These are phyloP conservation scores for Penicillium lividum DNA, from an alignment of 495 filamentous ascomycete species.

Conservation along the genomic window DNA sequence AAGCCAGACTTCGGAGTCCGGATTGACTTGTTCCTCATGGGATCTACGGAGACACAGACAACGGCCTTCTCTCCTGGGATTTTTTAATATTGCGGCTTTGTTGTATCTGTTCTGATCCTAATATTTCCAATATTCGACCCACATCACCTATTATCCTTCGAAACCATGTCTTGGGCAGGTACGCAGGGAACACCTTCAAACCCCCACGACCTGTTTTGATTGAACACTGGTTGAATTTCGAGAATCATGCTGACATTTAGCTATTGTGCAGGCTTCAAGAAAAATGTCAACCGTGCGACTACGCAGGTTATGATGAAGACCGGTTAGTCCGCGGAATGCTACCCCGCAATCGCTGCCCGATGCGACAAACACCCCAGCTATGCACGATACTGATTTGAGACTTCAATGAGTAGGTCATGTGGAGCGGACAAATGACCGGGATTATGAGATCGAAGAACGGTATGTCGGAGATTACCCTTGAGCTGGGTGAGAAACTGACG, in stretches of 20 bases:
- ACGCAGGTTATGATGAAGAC: conserved; percentile 99
- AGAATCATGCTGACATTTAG: conserved; percentile 1
- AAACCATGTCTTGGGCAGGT: conserved; percentile 67
- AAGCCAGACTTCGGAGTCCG: background rate
- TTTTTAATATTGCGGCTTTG: background rate
- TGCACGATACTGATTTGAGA: background rate
- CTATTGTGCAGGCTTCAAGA: conserved; percentile 79
- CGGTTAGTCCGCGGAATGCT: conserved; percentile 49
- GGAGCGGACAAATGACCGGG: conserved; percentile 95
- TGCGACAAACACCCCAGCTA: conserved; percentile 1
- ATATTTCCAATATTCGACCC: background rate
- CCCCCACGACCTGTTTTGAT: background rate
- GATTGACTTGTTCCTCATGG: background rate
- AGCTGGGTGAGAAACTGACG: background rate
- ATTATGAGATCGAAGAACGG: conserved; percentile 98
- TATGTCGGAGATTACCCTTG: conserved; percentile 34
- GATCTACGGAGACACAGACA: background rate
- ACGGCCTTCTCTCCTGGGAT: background rate
- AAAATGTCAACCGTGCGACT: conserved; percentile 96
- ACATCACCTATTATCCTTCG: background rate
- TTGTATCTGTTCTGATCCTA: too few species aligned
- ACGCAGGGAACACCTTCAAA: conserved; percentile 13
- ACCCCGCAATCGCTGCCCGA: conserved; percentile 18
- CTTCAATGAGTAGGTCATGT: conserved; percentile 69
- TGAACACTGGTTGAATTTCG: background rate